phyloP scores from a whole-genome alignment of 1,284 basidiomycete species.

The Blastosporella zonata region DNA sequence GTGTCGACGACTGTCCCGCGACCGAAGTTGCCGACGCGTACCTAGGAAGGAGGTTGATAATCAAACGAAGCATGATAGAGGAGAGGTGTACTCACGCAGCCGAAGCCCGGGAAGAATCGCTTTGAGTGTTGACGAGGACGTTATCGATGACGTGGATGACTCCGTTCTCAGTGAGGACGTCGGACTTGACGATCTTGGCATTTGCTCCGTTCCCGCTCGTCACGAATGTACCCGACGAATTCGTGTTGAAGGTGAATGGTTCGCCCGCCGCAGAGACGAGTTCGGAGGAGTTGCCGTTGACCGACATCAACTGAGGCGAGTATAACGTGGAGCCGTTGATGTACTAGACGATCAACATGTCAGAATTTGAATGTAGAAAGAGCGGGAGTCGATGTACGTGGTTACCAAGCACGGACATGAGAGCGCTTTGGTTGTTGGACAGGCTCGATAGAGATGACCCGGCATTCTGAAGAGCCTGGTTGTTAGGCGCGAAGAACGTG shows the following conservation, averaged over 20 bases:
- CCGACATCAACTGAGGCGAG: slow-evolving; percentile 38
- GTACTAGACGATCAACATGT: slow-evolving; percentile 35
- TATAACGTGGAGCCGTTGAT: slow-evolving; percentile 72
- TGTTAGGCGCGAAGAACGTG: slow-evolving; percentile 69
- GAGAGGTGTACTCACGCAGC: slow-evolving; percentile 45
- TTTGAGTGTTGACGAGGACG: slow-evolving; percentile 55
- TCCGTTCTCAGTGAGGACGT: slow-evolving; percentile 69
- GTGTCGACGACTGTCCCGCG: slow-evolving; percentile 26
- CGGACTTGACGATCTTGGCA: slow-evolving; percentile 57
- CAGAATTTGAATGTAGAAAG: neutral
- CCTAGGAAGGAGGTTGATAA: neutral
- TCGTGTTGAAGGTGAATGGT: slow-evolving; percentile 48
- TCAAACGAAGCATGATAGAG: neutral
- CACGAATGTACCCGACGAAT: slow-evolving; percentile 63
- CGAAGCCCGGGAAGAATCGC: slow-evolving; percentile 48
- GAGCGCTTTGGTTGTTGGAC: slow-evolving; percentile 43
- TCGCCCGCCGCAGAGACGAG: slow-evolving; percentile 63
- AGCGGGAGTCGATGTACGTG: slow-evolving; percentile 43
- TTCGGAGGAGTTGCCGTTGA: slow-evolving; percentile 6
- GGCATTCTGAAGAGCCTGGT: slow-evolving; percentile 44
- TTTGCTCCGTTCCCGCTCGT: slow-evolving; percentile 45
- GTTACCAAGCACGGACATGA: slow-evolving; percentile 52
- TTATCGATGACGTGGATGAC: slow-evolving; percentile 70
- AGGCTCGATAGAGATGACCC: slow-evolving; percentile 33
- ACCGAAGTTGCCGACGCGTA: slow-evolving; percentile 28